Evolutionary conservation across 148 eudicot genomes (phyloP).

Genomic region (Nepenthes gracilis): DNA sequence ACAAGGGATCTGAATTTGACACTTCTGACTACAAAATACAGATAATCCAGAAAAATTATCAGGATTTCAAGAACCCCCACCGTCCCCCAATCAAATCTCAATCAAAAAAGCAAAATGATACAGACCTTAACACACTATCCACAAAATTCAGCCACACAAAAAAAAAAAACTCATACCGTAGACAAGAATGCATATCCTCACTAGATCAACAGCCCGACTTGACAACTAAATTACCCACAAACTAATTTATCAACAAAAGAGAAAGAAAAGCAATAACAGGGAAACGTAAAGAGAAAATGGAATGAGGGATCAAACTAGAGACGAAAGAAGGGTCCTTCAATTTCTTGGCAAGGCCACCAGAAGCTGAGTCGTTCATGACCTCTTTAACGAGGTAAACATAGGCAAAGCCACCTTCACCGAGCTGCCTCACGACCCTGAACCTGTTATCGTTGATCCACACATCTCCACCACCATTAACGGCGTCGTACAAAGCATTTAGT

Average conservation of each 20-base stretch:
- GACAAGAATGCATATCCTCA: not conserved
- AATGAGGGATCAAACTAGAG: constrained; percentile 37
- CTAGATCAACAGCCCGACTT: constrained; percentile 1
- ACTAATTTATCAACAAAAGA: not conserved
- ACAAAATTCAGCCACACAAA: not conserved
- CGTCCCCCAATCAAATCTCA: constrained; percentile 1
- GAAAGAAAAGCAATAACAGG: constrained; percentile 1
- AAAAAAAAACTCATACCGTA: not conserved
- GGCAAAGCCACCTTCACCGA: constrained; percentile 96
- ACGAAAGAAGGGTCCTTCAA: constrained; percentile 68
- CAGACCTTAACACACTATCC: not conserved
- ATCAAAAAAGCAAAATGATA: not conserved
- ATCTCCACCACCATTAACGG: constrained; percentile 78
- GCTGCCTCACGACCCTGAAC: constrained; percentile 63
- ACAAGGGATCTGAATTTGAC: not conserved
- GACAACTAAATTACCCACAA: constrained; percentile 5
- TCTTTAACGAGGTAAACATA: constrained; percentile 88
- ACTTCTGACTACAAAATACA: not conserved
- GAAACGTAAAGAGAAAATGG: not conserved
- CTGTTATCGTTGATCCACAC: constrained; percentile 97
- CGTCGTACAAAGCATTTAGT: constrained; percentile 80
- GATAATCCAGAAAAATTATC: not conserved
- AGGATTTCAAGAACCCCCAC: not conserved
- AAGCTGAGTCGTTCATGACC: constrained; percentile 42
- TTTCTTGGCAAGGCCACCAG: constrained; percentile 47